Evolutionary conservation across 768 basidiomycete species (phyloP), one percentile per base, ranked within the genome.

Genomic region (Lactifluus piperatus): DNA sequence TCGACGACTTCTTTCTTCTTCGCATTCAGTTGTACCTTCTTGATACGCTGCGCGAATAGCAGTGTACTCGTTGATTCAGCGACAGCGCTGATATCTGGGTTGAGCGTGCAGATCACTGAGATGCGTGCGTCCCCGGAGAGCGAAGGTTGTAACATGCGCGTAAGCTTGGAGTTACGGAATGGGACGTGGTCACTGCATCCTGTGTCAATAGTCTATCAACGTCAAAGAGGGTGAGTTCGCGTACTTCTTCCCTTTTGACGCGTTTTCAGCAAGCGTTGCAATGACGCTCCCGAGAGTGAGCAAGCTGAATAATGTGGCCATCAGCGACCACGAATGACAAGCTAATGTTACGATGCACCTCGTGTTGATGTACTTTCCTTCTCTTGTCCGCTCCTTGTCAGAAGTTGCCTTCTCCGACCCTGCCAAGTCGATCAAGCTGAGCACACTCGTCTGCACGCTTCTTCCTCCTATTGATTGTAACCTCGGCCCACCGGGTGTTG

Each of bases 301-400:
- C 59, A 98, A 76, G 69, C 92, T 95, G 56, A 24, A 34, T 24
- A 60, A 4, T 32, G 53, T 36, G 54, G 51, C 20, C 16, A 41
- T 47, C 53, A 56, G 53, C 10, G 6, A 55, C 37, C 58, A 20
- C 27, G 54, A 32, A 37, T 6, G 34, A 26, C 18, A 13, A 56
- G 34, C 30, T 3, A 13, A 8, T 10, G 29, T n/a, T 18, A 52
- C 8, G 13, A 62, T 68, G 9, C 26, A 84, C 86, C 86, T 88
- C 4, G 88, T 91, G 67, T 99, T 99, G 73, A 98, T 99, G 68
- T 94, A 95, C 68, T 89, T 91, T 13, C 95, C 97, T 71, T 99
- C 97, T 46, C 88, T 80, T n/a, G 93, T 93, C 46, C 97, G 77
- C 58, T 97, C 94, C 70, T 94, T 95, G 71, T 94, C 92, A 1